Evolutionary conservation across 1,139 yeast species (phyloP).

Genomic region (Pichia sp.): DNA sequence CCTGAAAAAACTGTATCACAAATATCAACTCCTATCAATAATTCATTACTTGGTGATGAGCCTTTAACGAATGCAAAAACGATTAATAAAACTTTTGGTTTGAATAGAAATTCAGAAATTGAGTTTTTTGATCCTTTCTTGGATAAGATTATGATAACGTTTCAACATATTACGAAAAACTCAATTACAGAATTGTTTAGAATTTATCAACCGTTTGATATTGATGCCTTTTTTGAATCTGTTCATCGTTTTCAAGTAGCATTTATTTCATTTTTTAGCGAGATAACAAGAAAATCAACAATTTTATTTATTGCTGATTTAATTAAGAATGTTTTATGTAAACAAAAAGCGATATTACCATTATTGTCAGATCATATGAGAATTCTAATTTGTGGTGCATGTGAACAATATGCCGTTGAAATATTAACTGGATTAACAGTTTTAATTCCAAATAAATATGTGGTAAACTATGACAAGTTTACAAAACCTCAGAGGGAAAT

Average conservation of each 20-base stretch:
- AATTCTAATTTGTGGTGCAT: slow-evolving; percentile 7
- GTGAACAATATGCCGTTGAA: slow-evolving; percentile 6
- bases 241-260: not conserved
- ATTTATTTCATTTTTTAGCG: slow-evolving; percentile 5
- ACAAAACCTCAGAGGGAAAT: slow-evolving; percentile 3
- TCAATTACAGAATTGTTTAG: not conserved
- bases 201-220: slow-evolving; percentile 5
- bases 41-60: not conserved
- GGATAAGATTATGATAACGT: not conserved
- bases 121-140: not conserved
- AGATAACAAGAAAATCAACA: slow-evolving; percentile 6
- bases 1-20: not conserved
- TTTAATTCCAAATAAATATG: slow-evolving; percentile 8
- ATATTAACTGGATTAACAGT: slow-evolving; percentile 1
- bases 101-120: slow-evolving; percentile 1
- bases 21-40: not conserved
- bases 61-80: not conserved
- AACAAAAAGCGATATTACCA: slow-evolving; percentile 9
- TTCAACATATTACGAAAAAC: not conserved
- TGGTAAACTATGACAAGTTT: slow-evolving; percentile 1
- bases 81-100: not conserved
- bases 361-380: slow-evolving; percentile 1
- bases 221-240: slow-evolving; percentile 6
- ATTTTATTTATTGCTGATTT: slow-evolving; percentile 8
- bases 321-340: slow-evolving; percentile 8